Evolutionary conservation across 164 flowering plant genomes (phyloP).

Genomic region (Magnolia kwangsiensis): DNA sequence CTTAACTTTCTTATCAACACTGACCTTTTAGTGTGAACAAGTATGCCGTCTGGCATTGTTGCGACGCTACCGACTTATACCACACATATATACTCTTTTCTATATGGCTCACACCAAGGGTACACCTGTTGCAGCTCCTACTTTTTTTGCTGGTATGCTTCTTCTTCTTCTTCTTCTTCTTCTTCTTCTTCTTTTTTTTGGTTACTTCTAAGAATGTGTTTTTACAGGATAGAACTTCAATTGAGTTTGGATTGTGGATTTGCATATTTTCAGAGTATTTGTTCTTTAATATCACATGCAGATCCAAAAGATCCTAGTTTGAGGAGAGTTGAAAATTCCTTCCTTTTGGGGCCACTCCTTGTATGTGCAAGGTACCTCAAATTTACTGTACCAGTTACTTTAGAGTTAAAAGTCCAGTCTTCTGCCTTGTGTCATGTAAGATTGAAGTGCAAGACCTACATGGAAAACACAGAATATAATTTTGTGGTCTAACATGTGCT

Average conservation of each 20-base stretch:
- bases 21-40: conserved; percentile 68
- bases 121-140: conserved; percentile 74
- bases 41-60: conserved; percentile 85
- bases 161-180: no score
- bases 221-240: background rate
- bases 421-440: background rate
- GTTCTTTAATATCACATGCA: conserved; percentile 28
- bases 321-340: conserved; percentile 69
- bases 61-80: conserved; percentile 84
- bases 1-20: background rate
- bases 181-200: background rate
- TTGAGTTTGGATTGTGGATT: conserved; percentile 1
- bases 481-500: background rate
- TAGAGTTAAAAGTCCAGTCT: no score
- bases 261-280: background rate
- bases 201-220: background rate
- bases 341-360: conserved; percentile 81
- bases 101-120: conserved; percentile 82
- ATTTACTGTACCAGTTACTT: background rate
- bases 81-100: conserved; percentile 80
- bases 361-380: conserved; percentile 62
- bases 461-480: background rate
- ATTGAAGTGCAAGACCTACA: background rate
- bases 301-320: conserved; percentile 77
- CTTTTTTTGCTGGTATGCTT: conserved; percentile 77